Percentiles rank a stretch among this genome's conserved stretches.
Conservation (phyloP, 179 eudicot species). For the Corrigiola litoralis region DNA sequence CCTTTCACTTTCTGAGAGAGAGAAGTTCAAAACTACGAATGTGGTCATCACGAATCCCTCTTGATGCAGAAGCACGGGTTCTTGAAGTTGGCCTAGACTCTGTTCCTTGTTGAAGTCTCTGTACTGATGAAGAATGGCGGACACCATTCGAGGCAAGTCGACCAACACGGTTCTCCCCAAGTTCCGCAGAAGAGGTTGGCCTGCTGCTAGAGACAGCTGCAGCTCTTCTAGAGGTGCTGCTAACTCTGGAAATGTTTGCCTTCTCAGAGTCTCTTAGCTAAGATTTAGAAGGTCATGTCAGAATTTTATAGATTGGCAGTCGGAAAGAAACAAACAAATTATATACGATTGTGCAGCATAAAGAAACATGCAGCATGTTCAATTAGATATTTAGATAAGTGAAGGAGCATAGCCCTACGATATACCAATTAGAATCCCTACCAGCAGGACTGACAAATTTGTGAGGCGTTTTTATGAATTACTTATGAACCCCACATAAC, state of each 20-base stretch:
- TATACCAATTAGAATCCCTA: too few species aligned
- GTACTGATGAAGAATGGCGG: constrained; percentile 52
- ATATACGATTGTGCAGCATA: not conserved
- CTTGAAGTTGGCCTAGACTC: constrained; percentile 57
- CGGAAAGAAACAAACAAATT: not conserved
- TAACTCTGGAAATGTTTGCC: constrained; percentile 48
- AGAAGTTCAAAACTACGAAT: constrained; percentile 84
- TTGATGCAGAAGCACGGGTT: constrained; percentile 44
- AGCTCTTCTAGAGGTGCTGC: constrained; percentile 67
- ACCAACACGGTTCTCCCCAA: constrained; percentile 44
- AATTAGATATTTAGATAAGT: too few species aligned
- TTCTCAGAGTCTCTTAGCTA: constrained; percentile 59
- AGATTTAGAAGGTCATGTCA: constrained; percentile 8
- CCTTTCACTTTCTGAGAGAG: constrained; percentile 50
- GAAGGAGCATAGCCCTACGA: too few species aligned
- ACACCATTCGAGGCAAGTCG: constrained; percentile 41
- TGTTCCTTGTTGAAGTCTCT: constrained; percentile 47
- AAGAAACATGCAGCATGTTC: too few species aligned
- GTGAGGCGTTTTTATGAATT: too few species aligned
- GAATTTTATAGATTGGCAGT: not conserved
- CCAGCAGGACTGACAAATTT: too few species aligned
- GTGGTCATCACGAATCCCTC: constrained; percentile 64
- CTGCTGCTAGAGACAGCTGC: constrained; percentile 46
- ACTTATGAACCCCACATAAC: too few species aligned
- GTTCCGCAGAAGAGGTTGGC: constrained; percentile 62